Percentiles rank a stretch among this genome's conserved stretches.
phyloP scores from a whole-genome alignment of 1,284 basidiomycete species.

The Trichosporon asahii region DNA sequence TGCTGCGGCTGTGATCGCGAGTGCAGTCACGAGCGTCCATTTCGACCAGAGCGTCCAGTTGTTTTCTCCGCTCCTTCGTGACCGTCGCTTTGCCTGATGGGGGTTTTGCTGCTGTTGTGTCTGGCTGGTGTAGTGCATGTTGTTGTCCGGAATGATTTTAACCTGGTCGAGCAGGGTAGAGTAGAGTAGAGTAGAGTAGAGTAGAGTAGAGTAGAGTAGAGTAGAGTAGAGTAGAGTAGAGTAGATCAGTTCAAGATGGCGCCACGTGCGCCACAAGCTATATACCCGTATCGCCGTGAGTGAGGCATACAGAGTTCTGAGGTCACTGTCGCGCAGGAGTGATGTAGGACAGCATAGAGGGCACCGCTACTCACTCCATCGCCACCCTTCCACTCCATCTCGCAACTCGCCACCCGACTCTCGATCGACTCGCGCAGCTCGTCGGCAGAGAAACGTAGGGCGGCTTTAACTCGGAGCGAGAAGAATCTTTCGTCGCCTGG shows the following conservation, averaged over 20 bases:
- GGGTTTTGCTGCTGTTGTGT: too few species aligned
- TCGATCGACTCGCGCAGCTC: background rate
- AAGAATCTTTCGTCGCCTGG: background rate
- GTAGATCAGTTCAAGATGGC: background rate
- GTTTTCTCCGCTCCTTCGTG: too few species aligned
- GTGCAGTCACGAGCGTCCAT: too few species aligned
- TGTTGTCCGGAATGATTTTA: too few species aligned
- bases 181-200: too few species aligned
- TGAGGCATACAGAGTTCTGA: background rate
- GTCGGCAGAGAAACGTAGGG: background rate
- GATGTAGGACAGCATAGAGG: background rate
- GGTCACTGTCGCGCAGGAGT: background rate
- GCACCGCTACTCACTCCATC: background rate
- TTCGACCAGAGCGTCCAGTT: too few species aligned
- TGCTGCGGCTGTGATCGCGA: too few species aligned
- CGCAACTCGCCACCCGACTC: background rate
- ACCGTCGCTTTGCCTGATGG: too few species aligned
- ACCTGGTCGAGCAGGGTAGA: too few species aligned
- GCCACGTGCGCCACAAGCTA: background rate
- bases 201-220: too few species aligned
- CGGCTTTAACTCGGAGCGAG: constrained; percentile 3
- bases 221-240: too few species aligned
- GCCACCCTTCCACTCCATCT: background rate
- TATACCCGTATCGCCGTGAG: background rate
- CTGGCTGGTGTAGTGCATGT: too few species aligned